These are phyloP conservation scores for Sequoia sempervirens DNA, from an alignment of 75 land plant genomes.

Conservation along the genomic window DNA sequence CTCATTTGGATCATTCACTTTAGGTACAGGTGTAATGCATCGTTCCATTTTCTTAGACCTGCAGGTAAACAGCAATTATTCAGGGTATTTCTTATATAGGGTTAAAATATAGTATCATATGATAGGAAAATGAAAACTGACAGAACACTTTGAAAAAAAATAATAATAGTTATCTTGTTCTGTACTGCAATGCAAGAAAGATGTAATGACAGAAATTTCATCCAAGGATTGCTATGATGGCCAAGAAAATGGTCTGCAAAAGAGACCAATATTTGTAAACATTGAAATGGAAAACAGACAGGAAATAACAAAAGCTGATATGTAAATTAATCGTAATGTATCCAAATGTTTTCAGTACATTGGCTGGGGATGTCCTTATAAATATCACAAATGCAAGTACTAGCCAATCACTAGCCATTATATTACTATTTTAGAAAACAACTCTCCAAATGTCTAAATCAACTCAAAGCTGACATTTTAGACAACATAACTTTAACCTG, in stretches of 20 bases:
- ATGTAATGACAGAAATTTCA: background rate
- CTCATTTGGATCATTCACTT: constrained; percentile 36
- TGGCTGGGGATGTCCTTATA: background rate
- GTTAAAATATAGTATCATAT: background rate
- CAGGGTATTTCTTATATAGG: background rate
- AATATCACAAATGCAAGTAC: background rate
- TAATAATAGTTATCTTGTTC: background rate
- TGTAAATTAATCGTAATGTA: background rate
- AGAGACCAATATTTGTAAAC: background rate
- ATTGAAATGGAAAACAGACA: background rate
- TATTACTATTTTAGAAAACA: background rate
- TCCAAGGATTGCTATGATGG: background rate
- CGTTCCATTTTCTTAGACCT: constrained; percentile 89
- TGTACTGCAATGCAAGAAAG: background rate
- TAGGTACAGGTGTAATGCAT: constrained; percentile 72
- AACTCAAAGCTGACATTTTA: too few relatives aligned
- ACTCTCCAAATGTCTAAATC: background rate
- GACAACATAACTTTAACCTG: too few relatives aligned
- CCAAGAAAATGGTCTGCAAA: background rate
- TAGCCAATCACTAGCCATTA: background rate
- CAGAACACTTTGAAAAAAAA: background rate
- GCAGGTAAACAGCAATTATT: background rate
- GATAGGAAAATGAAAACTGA: background rate
- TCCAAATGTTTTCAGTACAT: background rate
- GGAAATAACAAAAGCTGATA: background rate